Base-by-base conservation (phyloP, 768 basidiomycete species). In the Strobilomyces echinocephalus region DNA sequence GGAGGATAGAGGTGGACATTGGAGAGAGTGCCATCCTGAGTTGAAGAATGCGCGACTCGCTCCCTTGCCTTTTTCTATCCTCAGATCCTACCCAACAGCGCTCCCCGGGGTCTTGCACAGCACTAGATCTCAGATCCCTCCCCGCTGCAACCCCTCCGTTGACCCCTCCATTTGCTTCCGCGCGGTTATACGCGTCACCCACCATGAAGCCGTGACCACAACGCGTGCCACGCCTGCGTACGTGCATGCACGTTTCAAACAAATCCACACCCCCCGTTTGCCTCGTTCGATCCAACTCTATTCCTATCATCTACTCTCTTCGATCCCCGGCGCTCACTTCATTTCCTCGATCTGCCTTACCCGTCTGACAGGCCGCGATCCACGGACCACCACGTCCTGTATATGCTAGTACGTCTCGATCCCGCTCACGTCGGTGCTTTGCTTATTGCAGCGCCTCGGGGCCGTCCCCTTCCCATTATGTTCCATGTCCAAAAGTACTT, bases 1-100 rank as follows among this genome's bases (percentile, higher is more conserved):
- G 66, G 54, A 62, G 67, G 20, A 64, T 66, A 40, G 58, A 59
- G 28, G 57, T 18, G 1, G 61, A 41, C 63, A 65, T 67, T 40
- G 45, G 30, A 26, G 54, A 38, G 26, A 62, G 46, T 14, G 57
- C 24, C 53, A 53, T 20, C 43, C 26, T 21, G 35, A 46, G 50
- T 15, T n/a, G 50, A 20, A 11, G 36, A 26, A 26, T 8, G 12
- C 28, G 10, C 33, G 26, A 44, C 53, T 8, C 35, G n/a, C 46
- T 43, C 5, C 49, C 50, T 60, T 41, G 28, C 40, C 57, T 44
- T 52, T 61, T 56, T 65, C 49, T 59, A 57, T 34, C 36, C 10
- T 38, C 21, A 24, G 24, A 24, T n/a, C 21, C 21, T 24, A 16
- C 58, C 28, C 14, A 31, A 18, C 8, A 21, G 44, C 56, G 18